Base-by-base conservation (phyloP, 2,329 filamentous ascomycete species). In the Aureobasidium sp. region DNA sequence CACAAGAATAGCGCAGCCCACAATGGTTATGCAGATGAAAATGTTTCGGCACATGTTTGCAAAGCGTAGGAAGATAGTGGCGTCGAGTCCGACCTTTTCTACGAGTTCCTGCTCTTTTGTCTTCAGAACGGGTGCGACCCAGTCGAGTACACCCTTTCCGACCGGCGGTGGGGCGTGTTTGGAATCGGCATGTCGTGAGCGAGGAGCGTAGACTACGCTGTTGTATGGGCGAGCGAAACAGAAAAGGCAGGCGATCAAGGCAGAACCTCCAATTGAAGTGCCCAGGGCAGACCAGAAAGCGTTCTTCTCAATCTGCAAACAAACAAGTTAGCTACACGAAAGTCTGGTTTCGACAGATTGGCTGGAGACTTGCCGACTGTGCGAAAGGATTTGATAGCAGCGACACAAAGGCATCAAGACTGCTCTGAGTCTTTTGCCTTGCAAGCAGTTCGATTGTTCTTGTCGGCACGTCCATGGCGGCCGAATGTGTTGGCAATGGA, bases 1-100 rank as follows among this genome's bases (percentile, higher is more conserved):
- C 42, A 97, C 86, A 66, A 97, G 80, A 64, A 97, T 84, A 58
- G 80, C 80, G 67, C 90, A 87, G 20, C 89, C 91, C 36, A 95
- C 74, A 7, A 96, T 66, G 32, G 86, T 83, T 61, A 97, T 77
- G 8, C 84, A 76, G 32, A 89, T 71, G 72, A 97, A 96, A 66
- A 97, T 89, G 72, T 96, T 94, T 64, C 94, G 87, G 71, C 90
- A 90, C 94, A 99, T 97, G 67, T 87, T 83, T 55, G 87, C 84
- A 70, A 97, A 92, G 58, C 93, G 87, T 67, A 99, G 79, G 73
- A 99, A 97, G 52, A 99, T 78, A 9, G 89, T 88, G 9, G 92
- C 94, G 75, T 99, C 94, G 78, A 99, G 80, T 55, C 94, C 94
- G 42, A 96, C 87, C 68, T 88, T 86, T n/a, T 88, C 82, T 27